Percentiles rank a stretch among this genome's conserved stretches.
Evolutionary conservation across 441 rosid genomes (phyloP).

Genomic region (Croton laevigatus): DNA sequence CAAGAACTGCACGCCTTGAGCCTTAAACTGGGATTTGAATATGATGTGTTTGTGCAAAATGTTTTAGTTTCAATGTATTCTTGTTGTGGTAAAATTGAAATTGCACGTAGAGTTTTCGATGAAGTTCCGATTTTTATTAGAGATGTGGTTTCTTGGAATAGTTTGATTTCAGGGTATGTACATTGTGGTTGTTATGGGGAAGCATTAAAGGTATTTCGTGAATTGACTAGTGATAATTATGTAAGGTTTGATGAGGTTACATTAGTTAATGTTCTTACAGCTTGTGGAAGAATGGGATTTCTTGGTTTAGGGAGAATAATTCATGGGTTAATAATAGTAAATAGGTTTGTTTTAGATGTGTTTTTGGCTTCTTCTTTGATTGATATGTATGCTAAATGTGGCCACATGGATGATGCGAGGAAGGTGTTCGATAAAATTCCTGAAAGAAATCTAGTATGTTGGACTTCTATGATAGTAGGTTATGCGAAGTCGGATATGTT

Average conservation of each 20-base stretch:
- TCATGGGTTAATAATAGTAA: constrained; percentile 13
- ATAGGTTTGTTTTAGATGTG: constrained; percentile 12
- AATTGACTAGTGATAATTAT: constrained; percentile 4
- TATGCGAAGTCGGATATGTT: constrained; percentile 17
- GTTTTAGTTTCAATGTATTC: constrained; percentile 25
- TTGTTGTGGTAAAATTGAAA: constrained; percentile 6
- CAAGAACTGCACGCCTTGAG: constrained; percentile 22
- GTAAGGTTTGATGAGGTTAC: constrained; percentile 13
- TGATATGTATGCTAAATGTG: constrained; percentile 23
- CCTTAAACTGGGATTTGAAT: constrained; percentile 19
- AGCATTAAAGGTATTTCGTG: constrained; percentile 19
- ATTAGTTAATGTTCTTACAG: constrained; percentile 11
- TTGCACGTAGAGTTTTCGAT: constrained; percentile 16
- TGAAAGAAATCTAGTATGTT: constrained; percentile 17
- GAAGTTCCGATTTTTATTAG: constrained; percentile 13
- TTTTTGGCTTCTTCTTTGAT: constrained; percentile 22
- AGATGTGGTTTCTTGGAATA: constrained; percentile 27
- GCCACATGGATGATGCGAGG: constrained; percentile 16
- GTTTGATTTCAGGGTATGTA: constrained; percentile 22
- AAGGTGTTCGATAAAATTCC: constrained; percentile 21
- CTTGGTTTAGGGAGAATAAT: constrained; percentile 10
- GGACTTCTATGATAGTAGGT: constrained; percentile 28
- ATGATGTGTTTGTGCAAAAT: constrained; percentile 23
- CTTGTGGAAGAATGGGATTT: constrained; percentile 19
- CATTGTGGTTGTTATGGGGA: constrained; percentile 4